A percentile compares a stretch with the other conserved stretches of the same genome.
These are phyloP conservation scores for Takashimella tepidaria DNA, from an alignment of 1,284 basidiomycete genomes.

Conservation along the genomic window DNA sequence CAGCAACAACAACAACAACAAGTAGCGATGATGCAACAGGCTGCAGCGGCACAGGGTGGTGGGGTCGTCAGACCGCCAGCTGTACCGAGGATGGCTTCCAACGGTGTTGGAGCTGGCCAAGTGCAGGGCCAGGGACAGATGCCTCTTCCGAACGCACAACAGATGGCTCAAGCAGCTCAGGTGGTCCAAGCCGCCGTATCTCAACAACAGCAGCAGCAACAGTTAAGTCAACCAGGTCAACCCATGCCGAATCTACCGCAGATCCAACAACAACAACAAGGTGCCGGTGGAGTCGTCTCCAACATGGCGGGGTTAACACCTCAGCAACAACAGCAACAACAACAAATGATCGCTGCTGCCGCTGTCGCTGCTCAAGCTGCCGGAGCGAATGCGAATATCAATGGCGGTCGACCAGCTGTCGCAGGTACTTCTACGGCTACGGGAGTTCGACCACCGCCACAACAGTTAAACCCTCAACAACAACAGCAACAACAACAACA, in stretches of 20 bases:
- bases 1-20: slow-evolving; percentile 14
- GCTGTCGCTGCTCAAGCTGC: slow-evolving; percentile 38
- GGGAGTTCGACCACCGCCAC: slow-evolving; percentile 16
- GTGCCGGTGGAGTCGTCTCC: background rate
- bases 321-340: slow-evolving; percentile 28
- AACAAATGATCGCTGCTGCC: slow-evolving; percentile 40
- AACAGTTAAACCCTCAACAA: slow-evolving; percentile 29
- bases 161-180: slow-evolving; percentile 1
- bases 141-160: slow-evolving; percentile 6
- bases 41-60: slow-evolving; percentile 5
- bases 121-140: background rate
- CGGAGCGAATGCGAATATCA: slow-evolving; percentile 5
- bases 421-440: background rate
- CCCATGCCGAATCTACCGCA: slow-evolving; percentile 3
- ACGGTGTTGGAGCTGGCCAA: background rate
- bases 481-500: slow-evolving; percentile 12
- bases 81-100: slow-evolving; percentile 1
- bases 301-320: slow-evolving; percentile 3
- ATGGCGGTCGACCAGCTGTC: slow-evolving; percentile 7
- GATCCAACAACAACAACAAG: slow-evolving; percentile 1
- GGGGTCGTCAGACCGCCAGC: slow-evolving; percentile 4
- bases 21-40: slow-evolving; percentile 14
- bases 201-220: slow-evolving; percentile 5
- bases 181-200: no score
- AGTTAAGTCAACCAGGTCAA: background rate